phyloP scores from a whole-genome alignment of 192 early-diverging fungal species.

The Gamsiella multidivaricata region DNA sequence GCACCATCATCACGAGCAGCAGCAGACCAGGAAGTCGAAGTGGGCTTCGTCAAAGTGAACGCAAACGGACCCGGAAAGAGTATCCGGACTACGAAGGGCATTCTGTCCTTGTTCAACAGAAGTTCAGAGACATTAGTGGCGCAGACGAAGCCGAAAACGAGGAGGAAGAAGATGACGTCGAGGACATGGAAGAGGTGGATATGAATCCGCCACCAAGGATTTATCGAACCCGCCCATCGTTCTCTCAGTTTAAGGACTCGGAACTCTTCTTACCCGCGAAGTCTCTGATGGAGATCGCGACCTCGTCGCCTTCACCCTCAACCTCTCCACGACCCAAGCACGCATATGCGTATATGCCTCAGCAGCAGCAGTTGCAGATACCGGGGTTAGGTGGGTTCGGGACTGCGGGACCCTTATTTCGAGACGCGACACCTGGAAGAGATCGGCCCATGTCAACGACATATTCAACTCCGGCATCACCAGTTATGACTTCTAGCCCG shows the following conservation, averaged over 20 bases:
- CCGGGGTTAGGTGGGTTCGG: no score
- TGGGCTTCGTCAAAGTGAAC: slow-evolving; percentile 5
- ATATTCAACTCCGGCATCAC: slow-evolving; percentile 13
- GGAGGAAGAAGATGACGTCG: not conserved
- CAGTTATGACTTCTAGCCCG: not conserved
- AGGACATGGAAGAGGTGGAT: not conserved
- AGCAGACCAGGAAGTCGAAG: not conserved
- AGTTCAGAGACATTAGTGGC: not conserved
- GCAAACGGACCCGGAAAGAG: slow-evolving; percentile 10
- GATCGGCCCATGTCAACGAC: not conserved
- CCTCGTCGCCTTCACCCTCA: slow-evolving; percentile 10
- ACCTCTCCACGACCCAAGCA: slow-evolving; percentile 2
- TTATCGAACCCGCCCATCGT: slow-evolving; percentile 10
- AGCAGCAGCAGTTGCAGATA: not conserved
- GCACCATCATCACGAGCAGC: not conserved
- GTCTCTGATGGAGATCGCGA: slow-evolving; percentile 41
- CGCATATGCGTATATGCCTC: no score
- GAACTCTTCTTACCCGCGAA: slow-evolving; percentile 37
- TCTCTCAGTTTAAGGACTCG: slow-evolving; percentile 40
- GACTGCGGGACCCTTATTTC: slow-evolving; percentile 13
- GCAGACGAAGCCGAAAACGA: not conserved
- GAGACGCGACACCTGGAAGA: slow-evolving; percentile 1
- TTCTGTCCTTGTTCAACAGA: not conserved
- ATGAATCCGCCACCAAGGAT: not conserved
- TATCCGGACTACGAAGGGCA: slow-evolving; percentile 20